Conservation (phyloP, 75 land plant species). For the Ceratopteris richardii region DNA sequence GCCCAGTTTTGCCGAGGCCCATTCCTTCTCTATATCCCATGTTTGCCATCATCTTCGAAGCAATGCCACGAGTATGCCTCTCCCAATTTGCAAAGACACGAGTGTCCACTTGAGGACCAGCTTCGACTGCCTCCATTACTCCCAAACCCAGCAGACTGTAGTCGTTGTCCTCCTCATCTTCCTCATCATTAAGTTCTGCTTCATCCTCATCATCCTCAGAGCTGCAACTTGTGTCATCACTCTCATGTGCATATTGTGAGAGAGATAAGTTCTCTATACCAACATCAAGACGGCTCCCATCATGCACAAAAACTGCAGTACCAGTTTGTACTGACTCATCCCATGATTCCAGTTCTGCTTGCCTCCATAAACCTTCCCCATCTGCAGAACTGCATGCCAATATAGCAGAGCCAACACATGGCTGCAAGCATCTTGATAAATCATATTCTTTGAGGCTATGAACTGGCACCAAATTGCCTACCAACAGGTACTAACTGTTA, state of each 20-base stretch:
- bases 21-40: slow-evolving; percentile 97
- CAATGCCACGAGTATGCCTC: slow-evolving; percentile 92
- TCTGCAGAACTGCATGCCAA: slow-evolving; percentile 48
- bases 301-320: slow-evolving; percentile 56
- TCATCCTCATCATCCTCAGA: slow-evolving; percentile 31
- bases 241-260: slow-evolving; percentile 53
- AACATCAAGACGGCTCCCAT: slow-evolving; percentile 61
- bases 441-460: slow-evolving; percentile 50
- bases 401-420: slow-evolving; percentile 68
- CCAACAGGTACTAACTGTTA: background rate
- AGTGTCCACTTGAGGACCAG: slow-evolving; percentile 73
- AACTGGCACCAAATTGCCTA: slow-evolving; percentile 54
- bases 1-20: slow-evolving; percentile 83
- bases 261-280: slow-evolving; percentile 45
- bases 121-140: slow-evolving; percentile 29
- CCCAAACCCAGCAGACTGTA: slow-evolving; percentile 28
- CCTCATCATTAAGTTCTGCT: slow-evolving; percentile 44
- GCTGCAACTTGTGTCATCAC: slow-evolving; percentile 44
- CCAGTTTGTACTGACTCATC: slow-evolving; percentile 42
- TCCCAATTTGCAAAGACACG: slow-evolving; percentile 90
- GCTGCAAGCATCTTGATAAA: slow-evolving; percentile 50
- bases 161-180: slow-evolving; percentile 17
- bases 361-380: slow-evolving; percentile 63
- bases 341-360: slow-evolving; percentile 92
- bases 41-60: slow-evolving; percentile 96